These are phyloP conservation scores for Hemileccinum impolitum DNA, from an alignment of 768 basidiomycete genomes.

Conservation along the genomic window DNA sequence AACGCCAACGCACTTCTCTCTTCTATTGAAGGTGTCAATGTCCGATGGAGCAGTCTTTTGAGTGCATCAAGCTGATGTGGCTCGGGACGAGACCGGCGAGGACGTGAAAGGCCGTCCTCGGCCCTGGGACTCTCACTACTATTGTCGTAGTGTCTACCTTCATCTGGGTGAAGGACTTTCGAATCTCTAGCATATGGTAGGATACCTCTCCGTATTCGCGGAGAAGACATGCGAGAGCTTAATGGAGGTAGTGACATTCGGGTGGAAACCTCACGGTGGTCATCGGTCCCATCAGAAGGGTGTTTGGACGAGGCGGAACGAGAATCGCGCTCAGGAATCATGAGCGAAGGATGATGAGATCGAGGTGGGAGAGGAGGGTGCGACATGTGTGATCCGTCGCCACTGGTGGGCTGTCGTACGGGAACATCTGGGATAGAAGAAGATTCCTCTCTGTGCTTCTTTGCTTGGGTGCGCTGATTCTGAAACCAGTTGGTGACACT, in stretches of 20 bases:
- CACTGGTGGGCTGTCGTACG: constrained; percentile 12
- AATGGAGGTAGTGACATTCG: constrained; percentile 32
- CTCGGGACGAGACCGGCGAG: constrained; percentile 74
- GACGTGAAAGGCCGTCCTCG: constrained; percentile 44
- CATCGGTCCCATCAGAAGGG: constrained; percentile 12
- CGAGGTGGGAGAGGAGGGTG: constrained; percentile 23
- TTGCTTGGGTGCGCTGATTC: constrained; percentile 76
- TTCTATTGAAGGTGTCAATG: constrained; percentile 74
- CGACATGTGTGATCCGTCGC: constrained; percentile 11
- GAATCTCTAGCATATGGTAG: constrained; percentile 27
- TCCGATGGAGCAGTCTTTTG: constrained; percentile 64
- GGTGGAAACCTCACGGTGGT: constrained; percentile 17
- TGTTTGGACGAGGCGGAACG: constrained; percentile 12
- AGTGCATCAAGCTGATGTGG: constrained; percentile 74
- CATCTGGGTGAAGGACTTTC: constrained; percentile 26
- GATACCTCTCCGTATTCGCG: constrained; percentile 27
- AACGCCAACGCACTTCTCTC: constrained; percentile 69
- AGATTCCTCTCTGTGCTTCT: constrained; percentile 62
- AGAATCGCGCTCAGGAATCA: constrained; percentile 20
- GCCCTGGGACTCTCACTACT: constrained; percentile 17
- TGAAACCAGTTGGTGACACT: constrained; percentile 87
- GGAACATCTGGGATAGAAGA: constrained; percentile 23
- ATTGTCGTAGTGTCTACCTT: constrained; percentile 22
- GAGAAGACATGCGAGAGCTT: constrained; percentile 27
- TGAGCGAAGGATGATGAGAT: constrained; percentile 31